Evolutionary conservation across 306 rosid species (phyloP).

Genomic region (Acacia crassicarpa): DNA sequence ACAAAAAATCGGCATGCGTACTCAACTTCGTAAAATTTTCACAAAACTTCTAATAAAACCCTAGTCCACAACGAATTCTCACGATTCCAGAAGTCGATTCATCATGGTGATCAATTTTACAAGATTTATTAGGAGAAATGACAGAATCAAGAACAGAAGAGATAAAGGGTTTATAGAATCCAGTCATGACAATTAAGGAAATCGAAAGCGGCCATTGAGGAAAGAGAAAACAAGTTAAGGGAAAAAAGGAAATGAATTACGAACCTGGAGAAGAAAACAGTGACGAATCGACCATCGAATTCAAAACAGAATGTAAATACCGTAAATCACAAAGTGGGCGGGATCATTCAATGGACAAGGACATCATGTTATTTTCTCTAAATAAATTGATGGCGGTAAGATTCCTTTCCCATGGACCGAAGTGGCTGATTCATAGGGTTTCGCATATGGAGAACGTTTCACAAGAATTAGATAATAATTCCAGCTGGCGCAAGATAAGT

Average conservation of each 20-base stretch:
- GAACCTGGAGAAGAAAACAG: conserved; percentile 29
- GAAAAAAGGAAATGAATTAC: background rate
- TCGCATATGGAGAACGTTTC: background rate
- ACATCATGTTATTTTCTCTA: background rate
- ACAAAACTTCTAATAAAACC: background rate
- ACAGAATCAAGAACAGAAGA: background rate
- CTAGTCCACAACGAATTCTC: background rate
- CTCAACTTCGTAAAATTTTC: background rate
- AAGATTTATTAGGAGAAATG: background rate
- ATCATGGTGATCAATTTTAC: background rate
- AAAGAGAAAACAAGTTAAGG: background rate
- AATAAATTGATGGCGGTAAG: background rate
- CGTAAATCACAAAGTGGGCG: background rate
- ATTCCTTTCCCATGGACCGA: background rate
- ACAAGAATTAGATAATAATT: too few relatives aligned
- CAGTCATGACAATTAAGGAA: background rate
- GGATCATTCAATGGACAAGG: background rate
- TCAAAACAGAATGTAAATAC: background rate
- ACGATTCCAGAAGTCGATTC: background rate
- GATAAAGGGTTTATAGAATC: conserved; percentile 10
- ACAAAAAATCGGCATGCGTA: background rate
- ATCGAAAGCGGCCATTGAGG: background rate
- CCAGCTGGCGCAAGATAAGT: background rate
- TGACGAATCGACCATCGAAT: conserved; percentile 31
- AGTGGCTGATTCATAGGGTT: background rate